Base-by-base conservation (phyloP, 1,284 basidiomycete genomes). In the Coriolopsis trogii region DNA sequence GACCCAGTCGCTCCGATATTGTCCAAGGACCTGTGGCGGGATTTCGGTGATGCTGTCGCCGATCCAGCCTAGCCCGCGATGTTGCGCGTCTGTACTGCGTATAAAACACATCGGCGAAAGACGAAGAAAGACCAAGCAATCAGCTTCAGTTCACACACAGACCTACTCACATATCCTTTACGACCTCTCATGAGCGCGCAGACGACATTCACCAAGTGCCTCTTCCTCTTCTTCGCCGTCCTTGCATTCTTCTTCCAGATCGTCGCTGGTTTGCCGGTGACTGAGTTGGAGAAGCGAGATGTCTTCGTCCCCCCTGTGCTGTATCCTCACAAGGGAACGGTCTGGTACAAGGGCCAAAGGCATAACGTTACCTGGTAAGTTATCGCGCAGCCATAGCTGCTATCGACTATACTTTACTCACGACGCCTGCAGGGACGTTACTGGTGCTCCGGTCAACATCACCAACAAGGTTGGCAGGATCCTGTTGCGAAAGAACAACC, bases 251-350 rank as follows among this genome's bases (percentile, higher is more conserved):
- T 64, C 41, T 36, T 54, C 42, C 42, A 44, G 29, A 33, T 51
- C 41, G 51, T 48, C 39, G 46, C 56, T 5, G 56, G 56, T 3
- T 21, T 31, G 7, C 51, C 53, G 12, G 18, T 31, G 46, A 21
- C 51, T 34, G 25, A 37, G 46, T 29, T 46, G 40, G 46, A 56
- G 28, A 54, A 49, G 34, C 59, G 63, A 8, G 77, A 81, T 52
- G 77, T 79, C 1, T 80, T 67, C 61, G 69, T 62, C 0, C 78
- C 79, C 2, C 51, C 37, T 4, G 64, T 80, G 31, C 56, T 62
- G 6, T 65, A 59, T 18, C 79, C 79, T 0, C 41, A 49, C 23
- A 46, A 42, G 20, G 63, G 52, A 41, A 69, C 71, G 13, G 49
- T 69, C 36, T 69, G 67, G 67, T 54, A 37, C n/a, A 46, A 62